Evolutionary conservation across 768 basidiomycete genomes (phyloP).

Genomic region (Lanmaoa rubissima): DNA sequence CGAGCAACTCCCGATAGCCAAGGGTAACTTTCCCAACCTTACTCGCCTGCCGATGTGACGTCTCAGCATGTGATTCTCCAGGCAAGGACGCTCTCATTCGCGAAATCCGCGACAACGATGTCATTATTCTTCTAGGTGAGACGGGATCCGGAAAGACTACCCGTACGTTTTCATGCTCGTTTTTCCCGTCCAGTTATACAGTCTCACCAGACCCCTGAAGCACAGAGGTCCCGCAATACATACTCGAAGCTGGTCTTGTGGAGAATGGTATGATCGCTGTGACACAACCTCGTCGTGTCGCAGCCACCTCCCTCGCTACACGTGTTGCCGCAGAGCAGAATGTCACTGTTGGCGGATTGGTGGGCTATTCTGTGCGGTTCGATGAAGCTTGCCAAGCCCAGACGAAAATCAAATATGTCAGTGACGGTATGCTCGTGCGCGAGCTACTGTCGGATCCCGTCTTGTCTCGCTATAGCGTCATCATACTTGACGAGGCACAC

Average conservation of each 20-base stretch:
- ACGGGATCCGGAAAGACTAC: slow-evolving; percentile 99
- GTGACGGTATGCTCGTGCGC: slow-evolving; percentile 96
- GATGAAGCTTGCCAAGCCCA: slow-evolving; percentile 71
- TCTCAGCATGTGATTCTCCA: slow-evolving; percentile 26
- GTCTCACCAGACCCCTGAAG: slow-evolving; percentile 30
- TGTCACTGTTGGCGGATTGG: slow-evolving; percentile 64
- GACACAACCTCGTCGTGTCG: slow-evolving; percentile 94
- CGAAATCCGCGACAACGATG: slow-evolving; percentile 74
- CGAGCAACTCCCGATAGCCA: slow-evolving; percentile 72
- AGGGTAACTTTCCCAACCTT: slow-evolving; percentile 42
- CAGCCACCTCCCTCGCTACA: slow-evolving; percentile 89
- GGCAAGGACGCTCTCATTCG: slow-evolving; percentile 74
- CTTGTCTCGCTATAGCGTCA: slow-evolving; percentile 78
- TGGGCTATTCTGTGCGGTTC: slow-evolving; percentile 96
- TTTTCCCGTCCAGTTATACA: not conserved
- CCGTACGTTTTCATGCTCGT: slow-evolving; percentile 56
- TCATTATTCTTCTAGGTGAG: slow-evolving; percentile 89
- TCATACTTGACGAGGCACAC: slow-evolving; percentile 96
- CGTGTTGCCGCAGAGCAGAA: slow-evolving; percentile 88
- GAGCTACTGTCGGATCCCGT: slow-evolving; percentile 81
- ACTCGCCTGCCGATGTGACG: not conserved
- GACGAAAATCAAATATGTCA: slow-evolving; percentile 94
- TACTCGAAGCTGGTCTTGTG: slow-evolving; percentile 78
- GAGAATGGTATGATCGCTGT: slow-evolving; percentile 78
- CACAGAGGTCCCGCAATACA: slow-evolving; percentile 93